Evolutionary conservation across 768 basidiomycete genomes (phyloP).

Genomic region (Austroboletus eburneus): DNA sequence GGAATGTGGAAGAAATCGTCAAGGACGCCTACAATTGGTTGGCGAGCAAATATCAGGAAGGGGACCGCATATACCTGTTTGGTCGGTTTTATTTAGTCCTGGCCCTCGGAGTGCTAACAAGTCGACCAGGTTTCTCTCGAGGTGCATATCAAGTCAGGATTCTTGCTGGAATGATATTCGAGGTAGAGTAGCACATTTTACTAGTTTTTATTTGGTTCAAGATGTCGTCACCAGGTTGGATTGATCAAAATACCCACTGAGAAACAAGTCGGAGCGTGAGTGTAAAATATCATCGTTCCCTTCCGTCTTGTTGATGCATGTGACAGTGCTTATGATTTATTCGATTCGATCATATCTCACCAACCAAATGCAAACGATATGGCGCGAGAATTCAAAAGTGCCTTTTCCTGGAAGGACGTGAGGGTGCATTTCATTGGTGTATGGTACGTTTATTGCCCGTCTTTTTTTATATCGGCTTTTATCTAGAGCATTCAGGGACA

Average conservation of each 20-base stretch:
- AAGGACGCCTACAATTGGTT: conserved; percentile 31
- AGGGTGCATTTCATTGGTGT: conserved; percentile 48
- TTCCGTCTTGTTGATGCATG: background rate
- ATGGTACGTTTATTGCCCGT: conserved; percentile 35
- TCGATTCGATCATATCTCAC: conserved; percentile 10
- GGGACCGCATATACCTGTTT: background rate
- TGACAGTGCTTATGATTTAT: conserved; percentile 16
- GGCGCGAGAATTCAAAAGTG: conserved; percentile 35
- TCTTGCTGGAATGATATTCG: conserved; percentile 36
- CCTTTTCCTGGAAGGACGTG: conserved; percentile 41
- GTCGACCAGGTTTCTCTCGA: conserved; percentile 34
- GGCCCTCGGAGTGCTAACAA: background rate
- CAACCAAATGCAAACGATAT: conserved; percentile 15
- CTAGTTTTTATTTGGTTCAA: background rate
- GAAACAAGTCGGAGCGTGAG: conserved; percentile 25
- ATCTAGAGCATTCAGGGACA: conserved; percentile 43
- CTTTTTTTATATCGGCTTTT: background rate
- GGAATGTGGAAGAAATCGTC: conserved; percentile 33
- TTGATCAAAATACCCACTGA: conserved; percentile 24
- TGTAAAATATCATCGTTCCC: background rate
- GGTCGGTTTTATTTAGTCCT: background rate
- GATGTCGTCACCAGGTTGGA: conserved; percentile 22
- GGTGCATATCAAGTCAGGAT: conserved; percentile 38
- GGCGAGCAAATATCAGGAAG: conserved; percentile 8
- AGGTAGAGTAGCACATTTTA: conserved; percentile 13